Evolutionary conservation across 2,329 filamentous ascomycete species (phyloP).

Genomic region (Colletotrichum simmondsii): DNA sequence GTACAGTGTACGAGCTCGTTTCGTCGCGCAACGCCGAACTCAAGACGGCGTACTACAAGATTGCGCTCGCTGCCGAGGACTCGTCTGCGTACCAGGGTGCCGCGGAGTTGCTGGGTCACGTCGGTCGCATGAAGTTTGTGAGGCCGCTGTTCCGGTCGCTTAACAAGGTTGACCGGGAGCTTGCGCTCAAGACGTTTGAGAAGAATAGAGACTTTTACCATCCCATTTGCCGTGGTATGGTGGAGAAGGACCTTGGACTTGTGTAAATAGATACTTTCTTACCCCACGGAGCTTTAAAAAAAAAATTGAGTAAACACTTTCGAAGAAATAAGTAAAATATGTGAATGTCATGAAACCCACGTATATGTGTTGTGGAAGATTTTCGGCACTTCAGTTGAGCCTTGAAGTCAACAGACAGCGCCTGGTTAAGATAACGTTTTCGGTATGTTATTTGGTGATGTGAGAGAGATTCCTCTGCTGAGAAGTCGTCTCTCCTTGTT

Average conservation of each 20-base stretch:
- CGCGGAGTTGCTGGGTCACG: slow-evolving; percentile 79
- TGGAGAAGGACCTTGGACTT: slow-evolving; percentile 81
- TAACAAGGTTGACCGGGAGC: slow-evolving; percentile 76
- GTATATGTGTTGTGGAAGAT: too few species aligned
- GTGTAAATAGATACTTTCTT: neutral
- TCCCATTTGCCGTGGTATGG: slow-evolving; percentile 87
- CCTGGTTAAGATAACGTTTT: too few species aligned
- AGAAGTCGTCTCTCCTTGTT: too few species aligned
- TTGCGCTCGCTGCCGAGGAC: slow-evolving; percentile 82
- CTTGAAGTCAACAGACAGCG: too few species aligned
- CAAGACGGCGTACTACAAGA: slow-evolving; percentile 80
- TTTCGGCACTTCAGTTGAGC: too few species aligned
- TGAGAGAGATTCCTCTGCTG: too few species aligned
- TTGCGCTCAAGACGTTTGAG: slow-evolving; percentile 86
- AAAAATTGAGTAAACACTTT: too few species aligned
- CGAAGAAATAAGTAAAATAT: too few species aligned
- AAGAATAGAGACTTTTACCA: slow-evolving; percentile 94
- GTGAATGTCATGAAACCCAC: too few species aligned
- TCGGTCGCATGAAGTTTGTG: slow-evolving; percentile 98
- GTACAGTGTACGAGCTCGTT: slow-evolving; percentile 77
- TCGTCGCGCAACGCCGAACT: slow-evolving; percentile 89
- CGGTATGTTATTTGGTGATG: too few species aligned
- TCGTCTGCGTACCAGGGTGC: slow-evolving; percentile 75
- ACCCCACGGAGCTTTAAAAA: too few species aligned
- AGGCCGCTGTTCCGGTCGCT: slow-evolving; percentile 83